Percentiles rank a stretch among this genome's conserved stretches.
Conservation (phyloP, 768 basidiomycete species). For the Tricholoma saponaceum region DNA sequence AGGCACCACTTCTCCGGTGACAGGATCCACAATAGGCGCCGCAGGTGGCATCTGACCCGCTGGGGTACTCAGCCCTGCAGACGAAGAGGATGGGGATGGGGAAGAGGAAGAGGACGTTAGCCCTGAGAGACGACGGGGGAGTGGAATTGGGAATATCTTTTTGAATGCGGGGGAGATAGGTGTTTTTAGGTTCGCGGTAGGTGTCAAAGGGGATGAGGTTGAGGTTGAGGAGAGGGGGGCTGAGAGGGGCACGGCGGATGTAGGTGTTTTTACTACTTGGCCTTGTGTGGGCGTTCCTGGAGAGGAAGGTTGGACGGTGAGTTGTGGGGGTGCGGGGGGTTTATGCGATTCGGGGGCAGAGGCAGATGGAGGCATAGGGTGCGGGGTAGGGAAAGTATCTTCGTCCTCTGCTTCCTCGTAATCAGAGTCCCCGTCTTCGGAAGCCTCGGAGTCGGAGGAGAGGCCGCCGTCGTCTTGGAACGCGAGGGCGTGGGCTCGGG, state of each 20-base stretch:
- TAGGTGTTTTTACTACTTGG: not conserved
- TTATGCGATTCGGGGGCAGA: not conserved
- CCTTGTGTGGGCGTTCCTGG: not conserved
- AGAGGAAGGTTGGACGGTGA: conserved; percentile 3
- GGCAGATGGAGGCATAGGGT: not conserved
- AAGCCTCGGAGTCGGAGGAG: conserved; percentile 36
- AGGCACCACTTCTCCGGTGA: conserved; percentile 3
- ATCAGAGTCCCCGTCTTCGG: conserved; percentile 26
- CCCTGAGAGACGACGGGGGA: conserved; percentile 5
- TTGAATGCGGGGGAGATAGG: conserved; percentile 3
- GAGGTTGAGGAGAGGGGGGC: not conserved
- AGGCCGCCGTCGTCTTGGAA: conserved; percentile 80
- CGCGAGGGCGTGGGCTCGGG: conserved; percentile 31
- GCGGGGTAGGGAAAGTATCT: conserved; percentile 4
- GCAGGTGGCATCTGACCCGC: not conserved
- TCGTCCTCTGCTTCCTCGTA: conserved; percentile 17
- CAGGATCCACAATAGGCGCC: not conserved
- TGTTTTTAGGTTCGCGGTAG: not conserved
- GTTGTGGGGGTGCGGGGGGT: not conserved
- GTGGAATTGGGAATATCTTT: conserved; percentile 5
- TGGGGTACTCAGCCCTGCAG: not conserved
- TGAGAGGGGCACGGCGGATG: not conserved
- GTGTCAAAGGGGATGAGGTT: not conserved
- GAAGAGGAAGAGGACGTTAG: not conserved
- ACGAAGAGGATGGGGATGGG: not conserved